These are phyloP conservation scores for Phytophthora podocarpi DNA, from an alignment of 352 stramenopile genomes.

Conservation along the genomic window DNA sequence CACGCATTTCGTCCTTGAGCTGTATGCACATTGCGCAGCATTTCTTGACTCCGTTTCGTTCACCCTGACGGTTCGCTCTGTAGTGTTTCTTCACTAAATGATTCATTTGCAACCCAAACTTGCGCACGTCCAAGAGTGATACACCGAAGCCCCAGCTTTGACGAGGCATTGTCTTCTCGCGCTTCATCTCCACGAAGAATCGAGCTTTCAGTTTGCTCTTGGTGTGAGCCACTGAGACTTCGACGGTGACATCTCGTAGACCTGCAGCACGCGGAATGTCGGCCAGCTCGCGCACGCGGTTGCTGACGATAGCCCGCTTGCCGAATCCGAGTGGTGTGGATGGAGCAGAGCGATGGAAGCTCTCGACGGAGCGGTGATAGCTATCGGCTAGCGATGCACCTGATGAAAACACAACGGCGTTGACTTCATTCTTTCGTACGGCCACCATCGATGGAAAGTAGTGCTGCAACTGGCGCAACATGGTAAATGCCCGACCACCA, in stretches of 20 bases:
- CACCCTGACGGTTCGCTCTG: constrained; percentile 16
- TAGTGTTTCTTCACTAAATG: constrained; percentile 46
- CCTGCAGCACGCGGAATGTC: constrained; percentile 66
- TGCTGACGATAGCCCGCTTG: constrained; percentile 15
- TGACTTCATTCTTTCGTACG: constrained; percentile 23
- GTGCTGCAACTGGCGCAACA: background rate
- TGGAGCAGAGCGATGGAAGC: constrained; percentile 18
- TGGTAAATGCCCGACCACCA: constrained; percentile 5
- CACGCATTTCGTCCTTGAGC: constrained; percentile 43
- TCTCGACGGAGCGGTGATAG: constrained; percentile 21
- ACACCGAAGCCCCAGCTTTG: constrained; percentile 47
- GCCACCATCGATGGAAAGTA: constrained; percentile 18
- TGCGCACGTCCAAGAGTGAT: constrained; percentile 45
- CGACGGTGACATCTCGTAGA: constrained; percentile 50
- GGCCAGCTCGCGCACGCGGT: constrained; percentile 47
- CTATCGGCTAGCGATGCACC: constrained; percentile 20
- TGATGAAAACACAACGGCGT: constrained; percentile 18
- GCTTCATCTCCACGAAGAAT: constrained; percentile 64
- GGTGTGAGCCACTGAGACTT: constrained; percentile 58
- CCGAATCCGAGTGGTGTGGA: constrained; percentile 12
- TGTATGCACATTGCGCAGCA: constrained; percentile 52
- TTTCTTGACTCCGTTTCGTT: constrained; percentile 30
- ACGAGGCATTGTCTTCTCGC: constrained; percentile 20
- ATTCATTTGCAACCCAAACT: constrained; percentile 43
- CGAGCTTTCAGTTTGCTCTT: constrained; percentile 42